Base-by-base conservation (phyloP, 306 rosid genomes). In the Calophaca sinica region DNA sequence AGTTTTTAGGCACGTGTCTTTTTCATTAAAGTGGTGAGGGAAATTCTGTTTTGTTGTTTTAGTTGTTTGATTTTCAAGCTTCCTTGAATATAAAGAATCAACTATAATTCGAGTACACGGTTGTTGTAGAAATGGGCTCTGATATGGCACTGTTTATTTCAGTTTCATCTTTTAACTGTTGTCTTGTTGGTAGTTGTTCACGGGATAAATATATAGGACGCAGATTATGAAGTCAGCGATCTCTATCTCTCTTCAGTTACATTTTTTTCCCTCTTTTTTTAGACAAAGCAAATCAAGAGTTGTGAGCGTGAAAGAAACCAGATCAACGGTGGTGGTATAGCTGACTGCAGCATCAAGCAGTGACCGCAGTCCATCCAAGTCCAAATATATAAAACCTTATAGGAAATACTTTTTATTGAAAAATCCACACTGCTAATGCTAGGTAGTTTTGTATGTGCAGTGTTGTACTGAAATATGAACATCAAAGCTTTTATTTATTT, bases 11-110 rank as follows among this genome's bases (percentile, higher is more conserved):
- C 64, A 61, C 31, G 35, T 33, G 0, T 2, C 7, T 31, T 4
- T 31, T 67, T 46, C 4, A 48, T 29, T 33, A 2, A 10, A 7
- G 2, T 46, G 46, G 33, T 2, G 4, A 2, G 11, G 49, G 15
- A 69, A 36, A 3, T 45, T 36, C 31, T 44, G 45, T 70, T 52
- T 38, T 12, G 1, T 58, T 41, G 20, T 3, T 41, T n/a, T 60
- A 6, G 1, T n/a, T 26, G 5, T 33, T 36, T 38, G 15, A 12
- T 45, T 26, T 70, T 62, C 7, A 7, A 9, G 26, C 33, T 66
- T 63, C 13, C 6, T 31, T 73, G 57, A 53, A 14, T 63, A 53
- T 75, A 81, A 62, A 15, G 46, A 63, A 42, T 7, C 48, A 5
- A 54, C 12, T 52, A 26, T 9, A 7, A 49, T 3, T 35, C n/a